phyloP scores from a whole-genome alignment of 768 basidiomycete genomes.

The Russula olivacea region DNA sequence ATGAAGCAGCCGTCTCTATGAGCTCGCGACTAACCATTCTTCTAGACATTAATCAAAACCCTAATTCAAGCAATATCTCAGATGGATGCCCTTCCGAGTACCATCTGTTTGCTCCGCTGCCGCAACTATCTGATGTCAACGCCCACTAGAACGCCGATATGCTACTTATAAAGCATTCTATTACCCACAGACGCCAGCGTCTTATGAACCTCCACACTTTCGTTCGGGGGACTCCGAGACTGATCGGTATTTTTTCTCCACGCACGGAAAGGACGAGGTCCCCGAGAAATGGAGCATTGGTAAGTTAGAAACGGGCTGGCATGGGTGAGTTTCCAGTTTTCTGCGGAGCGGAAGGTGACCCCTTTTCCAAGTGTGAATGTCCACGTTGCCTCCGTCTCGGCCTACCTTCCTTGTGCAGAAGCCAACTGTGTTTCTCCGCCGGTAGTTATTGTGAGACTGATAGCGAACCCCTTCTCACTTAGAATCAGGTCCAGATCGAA shows the following conservation, averaged over 20 bases:
- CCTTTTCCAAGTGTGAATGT: constrained; percentile 53
- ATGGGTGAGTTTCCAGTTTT: constrained; percentile 44
- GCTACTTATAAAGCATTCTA: constrained; percentile 90
- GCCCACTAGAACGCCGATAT: constrained; percentile 60
- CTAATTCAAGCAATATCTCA: constrained; percentile 72
- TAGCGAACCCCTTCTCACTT: constrained; percentile 31
- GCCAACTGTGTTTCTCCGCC: constrained; percentile 44
- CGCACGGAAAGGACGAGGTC: constrained; percentile 62
- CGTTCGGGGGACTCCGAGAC: constrained; percentile 62
- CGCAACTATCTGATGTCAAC: constrained; percentile 2
- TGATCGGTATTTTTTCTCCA: constrained; percentile 78
- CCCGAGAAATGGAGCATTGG: constrained; percentile 73
- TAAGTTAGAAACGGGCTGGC: constrained; percentile 62
- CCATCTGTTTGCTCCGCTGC: background rate
- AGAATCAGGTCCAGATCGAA: constrained; percentile 50
- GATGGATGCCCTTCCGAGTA: constrained; percentile 76
- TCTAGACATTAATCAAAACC: constrained; percentile 66
- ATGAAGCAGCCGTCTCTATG: constrained; percentile 2
- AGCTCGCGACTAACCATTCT: constrained; percentile 1
- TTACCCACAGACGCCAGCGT: constrained; percentile 66
- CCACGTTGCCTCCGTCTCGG: constrained; percentile 65
- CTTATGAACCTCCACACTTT: constrained; percentile 84
- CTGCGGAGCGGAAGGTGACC: constrained; percentile 1
- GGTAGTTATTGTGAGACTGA: constrained; percentile 38
- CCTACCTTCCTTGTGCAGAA: constrained; percentile 62